Percentiles rank a stretch among this genome's conserved stretches.
Conservation (phyloP, 139 green algal genomes). For the Chlamydomonas applanata region DNA sequence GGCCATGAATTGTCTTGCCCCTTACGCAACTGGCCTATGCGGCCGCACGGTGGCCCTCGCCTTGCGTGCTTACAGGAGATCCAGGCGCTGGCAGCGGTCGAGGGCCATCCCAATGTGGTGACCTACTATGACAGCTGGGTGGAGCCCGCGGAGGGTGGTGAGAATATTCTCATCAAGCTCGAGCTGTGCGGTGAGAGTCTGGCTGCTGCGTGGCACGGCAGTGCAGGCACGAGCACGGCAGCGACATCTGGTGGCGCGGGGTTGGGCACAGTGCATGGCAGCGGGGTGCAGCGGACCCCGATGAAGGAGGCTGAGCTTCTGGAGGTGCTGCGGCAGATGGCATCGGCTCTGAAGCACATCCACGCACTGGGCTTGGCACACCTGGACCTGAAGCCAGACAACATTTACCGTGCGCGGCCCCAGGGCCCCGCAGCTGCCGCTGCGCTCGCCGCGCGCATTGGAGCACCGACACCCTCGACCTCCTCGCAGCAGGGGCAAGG, state of each 20-base stretch:
- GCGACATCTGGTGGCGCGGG: conserved; percentile 24
- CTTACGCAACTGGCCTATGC: too few relatives aligned
- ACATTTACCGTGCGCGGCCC: conserved; percentile 66
- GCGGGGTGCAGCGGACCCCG: not conserved
- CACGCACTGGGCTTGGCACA: conserved; percentile 83
- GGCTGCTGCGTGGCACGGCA: not conserved
- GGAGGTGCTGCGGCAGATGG: conserved; percentile 68
- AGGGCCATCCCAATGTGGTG: conserved; percentile 79
- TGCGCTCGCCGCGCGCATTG: not conserved
- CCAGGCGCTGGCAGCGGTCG: conserved; percentile 72
- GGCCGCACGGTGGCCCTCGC: not conserved
- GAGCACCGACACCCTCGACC: not conserved
- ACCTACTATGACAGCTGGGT: conserved; percentile 81
- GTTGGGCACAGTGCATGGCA: not conserved
- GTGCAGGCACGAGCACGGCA: not conserved
- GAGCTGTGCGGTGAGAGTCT: conserved; percentile 77
- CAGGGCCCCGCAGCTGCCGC: not conserved
- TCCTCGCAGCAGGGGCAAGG: not conserved
- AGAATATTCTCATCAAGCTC: conserved; percentile 85
- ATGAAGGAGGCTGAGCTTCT: conserved; percentile 71
- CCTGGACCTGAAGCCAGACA: conserved; percentile 95
- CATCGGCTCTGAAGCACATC: conserved; percentile 73
- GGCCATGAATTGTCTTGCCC: too few relatives aligned
- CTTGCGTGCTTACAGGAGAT: conserved; percentile 66
- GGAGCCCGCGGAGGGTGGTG: conserved; percentile 49